Evolutionary conservation across 1,284 basidiomycete species (phyloP), one percentile per base, ranked within the genome.

Genomic region (Bjerkandera adusta): DNA sequence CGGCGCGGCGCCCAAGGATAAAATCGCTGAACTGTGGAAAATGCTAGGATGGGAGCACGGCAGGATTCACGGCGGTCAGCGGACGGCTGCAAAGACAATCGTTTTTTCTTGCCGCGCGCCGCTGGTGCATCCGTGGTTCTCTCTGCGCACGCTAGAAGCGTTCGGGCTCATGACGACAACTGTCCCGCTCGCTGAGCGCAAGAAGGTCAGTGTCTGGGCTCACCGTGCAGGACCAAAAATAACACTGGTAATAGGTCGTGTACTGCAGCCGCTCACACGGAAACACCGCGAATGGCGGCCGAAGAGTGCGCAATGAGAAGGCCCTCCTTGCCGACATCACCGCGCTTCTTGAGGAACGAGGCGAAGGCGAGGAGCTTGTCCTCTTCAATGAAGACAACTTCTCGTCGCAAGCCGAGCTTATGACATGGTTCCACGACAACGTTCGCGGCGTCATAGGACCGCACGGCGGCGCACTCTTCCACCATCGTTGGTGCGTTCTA

Each of bases 401-500:
- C 27, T 18, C 15, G 16, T 39, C 44, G n/a, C 49, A 47, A 25
- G 36, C 21, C 33, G 33, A 47, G 21, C 39, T 43, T 24, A 50
- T 47, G 44, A n/a, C 4, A 3, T 50, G 49, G 49, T 47, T 50
- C 40, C 44, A 50, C 29, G n/a, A 30, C 7, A 50, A 50, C 22
- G 49, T 39, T 6, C 49, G 49, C 1, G 49, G 39, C 1, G 40
- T 50, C 2, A 35, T 50, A 12, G 49, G 49, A 5, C 49, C 44
- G 20, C 49, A 50, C 24, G 49, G 49, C 5, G 49, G 49, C 11
- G 49, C 33, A 12, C 30, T 50, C 13, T 50, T 41, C 37, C 41
- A 50, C 35, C 48, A 50, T 29, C 41, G 47, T 16, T 49, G 47
- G 47, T 49, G 22, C 33, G 47, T n/a, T n/a, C n/a, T n/a, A n/a